Evolutionary conservation across 2,329 filamentous ascomycete genomes (phyloP), one percentile per base, ranked within the genome.

Genomic region (Aspergillus fijiensis): DNA sequence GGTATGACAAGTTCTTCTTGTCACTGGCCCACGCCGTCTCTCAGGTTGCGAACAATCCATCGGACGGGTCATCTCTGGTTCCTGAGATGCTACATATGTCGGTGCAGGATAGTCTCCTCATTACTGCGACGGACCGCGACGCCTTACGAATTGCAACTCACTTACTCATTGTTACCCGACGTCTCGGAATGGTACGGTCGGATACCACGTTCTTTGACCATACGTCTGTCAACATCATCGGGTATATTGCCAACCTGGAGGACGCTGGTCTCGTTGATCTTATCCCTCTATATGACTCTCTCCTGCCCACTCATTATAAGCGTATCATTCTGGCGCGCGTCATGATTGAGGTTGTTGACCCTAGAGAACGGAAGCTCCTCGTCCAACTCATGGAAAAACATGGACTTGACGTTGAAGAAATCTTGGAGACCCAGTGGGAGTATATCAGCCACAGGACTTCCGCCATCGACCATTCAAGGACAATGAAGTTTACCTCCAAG

Each of bases 231-330:
- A 86, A 94, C 51, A 81, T 97, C 55, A 87, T 89, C 1, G 88
- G 86, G 4, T 98, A 98, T 72, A 89, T 96, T 58, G 89, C 90
- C 67, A 88, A 90, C 62, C 79, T 99, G 42, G 87, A 90, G 49
- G 82, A 89, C 51, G 85, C 86, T 16, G 86, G 87, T 35, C 85
- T 95, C 57, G 86, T 89, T 60, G 88, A 94, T 63, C 79, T 95
- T 48, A 89, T 96, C 58, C 93, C 95, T 0, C 80, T 96, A 0
- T 99, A 99, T 74, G 93, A 91, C 63, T 92, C 92, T 9, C 88
- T 91, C 67, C 81, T 99, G 12, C 82, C 85, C 10, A 78, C 82
- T 6, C 80, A 85, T 12, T 84, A 89, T 63, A 83, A 84, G 62
- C 87, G 92, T 66, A 84, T 87, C 57, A 88, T 89, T 16, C 82